These are phyloP conservation scores for Phylloporus arenicola DNA, from an alignment of 768 basidiomycete species.

Conservation along the genomic window DNA sequence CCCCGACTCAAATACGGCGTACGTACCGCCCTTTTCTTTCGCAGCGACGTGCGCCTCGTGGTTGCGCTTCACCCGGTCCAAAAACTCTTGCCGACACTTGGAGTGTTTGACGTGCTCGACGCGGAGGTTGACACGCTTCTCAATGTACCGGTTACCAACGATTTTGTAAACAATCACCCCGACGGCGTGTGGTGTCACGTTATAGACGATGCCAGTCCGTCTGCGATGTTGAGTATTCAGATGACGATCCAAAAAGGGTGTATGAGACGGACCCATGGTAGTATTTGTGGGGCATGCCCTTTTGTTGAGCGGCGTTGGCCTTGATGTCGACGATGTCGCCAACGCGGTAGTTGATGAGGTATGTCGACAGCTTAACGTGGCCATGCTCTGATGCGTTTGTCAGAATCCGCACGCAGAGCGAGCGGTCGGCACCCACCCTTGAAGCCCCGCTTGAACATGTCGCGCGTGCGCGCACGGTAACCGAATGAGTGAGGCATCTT, in stretches of 20 bases:
- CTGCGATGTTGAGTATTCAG: constrained; percentile 36
- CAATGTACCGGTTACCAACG: constrained; percentile 97
- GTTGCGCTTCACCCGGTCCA: constrained; percentile 93
- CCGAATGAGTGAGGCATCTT: constrained; percentile 99
- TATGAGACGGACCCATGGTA: constrained; percentile 78
- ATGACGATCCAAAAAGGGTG: neutral
- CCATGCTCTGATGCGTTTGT: constrained; percentile 64
- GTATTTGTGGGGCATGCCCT: constrained; percentile 99
- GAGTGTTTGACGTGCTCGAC: constrained; percentile 96
- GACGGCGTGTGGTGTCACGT: constrained; percentile 91
- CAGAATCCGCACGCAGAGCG: constrained; percentile 10
- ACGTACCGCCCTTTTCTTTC: constrained; percentile 83
- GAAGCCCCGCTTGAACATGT: constrained; percentile 99
- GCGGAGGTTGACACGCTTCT: constrained; percentile 98
- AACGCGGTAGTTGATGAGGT: constrained; percentile 86
- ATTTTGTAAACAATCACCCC: constrained; percentile 98
- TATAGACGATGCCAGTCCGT: constrained; percentile 97
- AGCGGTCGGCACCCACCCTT: constrained; percentile 59
- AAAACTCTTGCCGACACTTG: constrained; percentile 95
- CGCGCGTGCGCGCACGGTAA: constrained; percentile 99
- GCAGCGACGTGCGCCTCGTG: constrained; percentile 77
- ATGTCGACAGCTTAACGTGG: constrained; percentile 85
- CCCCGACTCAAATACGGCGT: neutral
- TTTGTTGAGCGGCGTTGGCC: constrained; percentile 98
- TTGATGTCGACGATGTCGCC: constrained; percentile 99